Percentiles rank a stretch among this genome's conserved stretches.
Conservation (phyloP, 2,329 filamentous ascomycete genomes). For the Canariomyces notabilis region DNA sequence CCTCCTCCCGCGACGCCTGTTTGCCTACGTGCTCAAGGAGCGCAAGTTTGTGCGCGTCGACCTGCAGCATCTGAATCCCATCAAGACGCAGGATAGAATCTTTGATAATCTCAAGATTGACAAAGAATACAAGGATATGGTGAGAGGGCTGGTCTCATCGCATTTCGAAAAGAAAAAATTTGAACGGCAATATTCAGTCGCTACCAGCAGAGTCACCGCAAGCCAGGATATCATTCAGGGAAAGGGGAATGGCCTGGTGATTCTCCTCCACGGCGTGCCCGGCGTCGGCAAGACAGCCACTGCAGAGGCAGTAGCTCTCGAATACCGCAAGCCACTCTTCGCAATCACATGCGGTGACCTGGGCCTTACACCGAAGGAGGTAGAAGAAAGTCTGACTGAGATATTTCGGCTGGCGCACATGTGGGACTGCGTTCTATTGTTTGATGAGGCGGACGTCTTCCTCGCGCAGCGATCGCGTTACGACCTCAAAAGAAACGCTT, state of each 20-base stretch:
- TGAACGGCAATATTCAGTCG: too few relatives aligned
- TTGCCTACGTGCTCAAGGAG: conserved; percentile 21
- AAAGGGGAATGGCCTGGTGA: conserved; percentile 27
- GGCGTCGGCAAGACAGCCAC: conserved; percentile 25
- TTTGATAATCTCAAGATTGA: conserved; percentile 29
- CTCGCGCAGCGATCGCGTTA: conserved; percentile 24
- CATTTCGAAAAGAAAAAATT: conserved; percentile 29
- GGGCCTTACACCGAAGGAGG: conserved; percentile 9
- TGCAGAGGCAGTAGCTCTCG: conserved; percentile 23
- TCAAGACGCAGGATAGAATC: conserved; percentile 1
- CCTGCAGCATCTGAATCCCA: not conserved
- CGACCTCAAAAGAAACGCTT: conserved; percentile 19
- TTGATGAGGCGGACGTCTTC: too few relatives aligned
- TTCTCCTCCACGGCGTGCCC: conserved; percentile 23
- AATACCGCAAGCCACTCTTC: conserved; percentile 21
- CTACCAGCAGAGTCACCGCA: not conserved
- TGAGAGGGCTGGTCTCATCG: conserved; percentile 29
- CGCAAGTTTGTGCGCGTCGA: conserved; percentile 16
- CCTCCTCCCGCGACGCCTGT: conserved; percentile 11
- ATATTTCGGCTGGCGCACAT: conserved; percentile 15
- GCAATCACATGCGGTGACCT: conserved; percentile 18
- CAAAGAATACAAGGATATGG: conserved; percentile 25
- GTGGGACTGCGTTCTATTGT: conserved; percentile 18
- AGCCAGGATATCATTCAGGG: conserved; percentile 29
- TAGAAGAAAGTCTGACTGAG: conserved; percentile 13